These are phyloP conservation scores for Cryptococcus amylolentus DNA, from an alignment of 1,284 basidiomycete species.

Conservation along the genomic window DNA sequence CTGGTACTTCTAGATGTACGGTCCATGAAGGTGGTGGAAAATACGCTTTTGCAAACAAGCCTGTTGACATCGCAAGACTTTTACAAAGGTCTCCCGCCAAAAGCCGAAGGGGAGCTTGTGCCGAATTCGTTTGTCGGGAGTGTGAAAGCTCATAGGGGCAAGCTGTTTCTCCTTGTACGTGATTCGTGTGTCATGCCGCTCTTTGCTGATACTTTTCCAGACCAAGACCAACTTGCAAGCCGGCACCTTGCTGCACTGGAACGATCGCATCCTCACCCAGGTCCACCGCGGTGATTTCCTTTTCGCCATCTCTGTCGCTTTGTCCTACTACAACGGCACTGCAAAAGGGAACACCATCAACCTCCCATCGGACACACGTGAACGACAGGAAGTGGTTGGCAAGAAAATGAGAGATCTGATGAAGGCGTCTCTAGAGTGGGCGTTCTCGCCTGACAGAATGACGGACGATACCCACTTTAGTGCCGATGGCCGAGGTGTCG, in stretches of 20 bases:
- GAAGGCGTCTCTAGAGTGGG: slow-evolving; percentile 79
- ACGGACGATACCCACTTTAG: slow-evolving; percentile 79
- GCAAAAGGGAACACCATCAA: slow-evolving; percentile 84
- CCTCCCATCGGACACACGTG: slow-evolving; percentile 65
- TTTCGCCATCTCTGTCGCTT: slow-evolving; percentile 79
- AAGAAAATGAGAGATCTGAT: slow-evolving; percentile 77
- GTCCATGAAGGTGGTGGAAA: slow-evolving; percentile 42
- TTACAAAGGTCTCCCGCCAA: slow-evolving; percentile 14
- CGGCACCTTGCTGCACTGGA: slow-evolving; percentile 90
- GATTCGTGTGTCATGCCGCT: background rate
- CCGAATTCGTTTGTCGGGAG: slow-evolving; percentile 60
- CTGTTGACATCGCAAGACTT: slow-evolving; percentile 42
- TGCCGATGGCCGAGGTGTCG: slow-evolving; percentile 81
- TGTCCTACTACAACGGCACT: slow-evolving; percentile 76
- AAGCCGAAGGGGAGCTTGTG: background rate
- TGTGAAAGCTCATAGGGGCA: slow-evolving; percentile 78
- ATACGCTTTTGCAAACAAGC: slow-evolving; percentile 36
- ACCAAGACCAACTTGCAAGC: slow-evolving; percentile 62
- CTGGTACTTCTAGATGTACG: slow-evolving; percentile 70
- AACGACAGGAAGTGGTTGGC: slow-evolving; percentile 66
- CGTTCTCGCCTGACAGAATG: slow-evolving; percentile 92
- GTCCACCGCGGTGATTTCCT: slow-evolving; percentile 87
- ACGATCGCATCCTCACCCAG: slow-evolving; percentile 79
- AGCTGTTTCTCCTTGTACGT: slow-evolving; percentile 82
- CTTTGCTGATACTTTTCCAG: slow-evolving; percentile 22